phyloP scores from a whole-genome alignment of 495 filamentous ascomycete species.

The Neurospora sp. region DNA sequence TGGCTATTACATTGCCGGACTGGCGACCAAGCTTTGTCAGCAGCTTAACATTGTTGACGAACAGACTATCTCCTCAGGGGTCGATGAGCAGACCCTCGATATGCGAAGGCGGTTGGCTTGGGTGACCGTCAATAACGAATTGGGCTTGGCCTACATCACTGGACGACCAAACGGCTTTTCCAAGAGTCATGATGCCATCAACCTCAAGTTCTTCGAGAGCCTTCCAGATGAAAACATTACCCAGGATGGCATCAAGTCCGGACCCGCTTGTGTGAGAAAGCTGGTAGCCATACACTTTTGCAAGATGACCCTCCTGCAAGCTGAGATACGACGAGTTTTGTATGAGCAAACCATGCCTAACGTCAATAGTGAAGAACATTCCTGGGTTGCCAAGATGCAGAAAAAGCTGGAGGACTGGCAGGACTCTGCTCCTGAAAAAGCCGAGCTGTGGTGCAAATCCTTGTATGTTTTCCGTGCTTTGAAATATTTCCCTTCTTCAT shows the following conservation, averaged over 20 bases:
- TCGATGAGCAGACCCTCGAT: conserved; percentile 64
- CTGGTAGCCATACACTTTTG: conserved; percentile 84
- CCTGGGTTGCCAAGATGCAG: conserved; percentile 77
- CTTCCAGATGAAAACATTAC: conserved; percentile 75
- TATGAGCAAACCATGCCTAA: conserved; percentile 69
- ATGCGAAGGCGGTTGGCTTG: conserved; percentile 82
- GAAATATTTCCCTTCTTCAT: too few relatives aligned
- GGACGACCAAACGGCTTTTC: conserved; percentile 77
- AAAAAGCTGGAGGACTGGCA: conserved; percentile 66
- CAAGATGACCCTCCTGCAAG: conserved; percentile 79
- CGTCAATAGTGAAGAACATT: conserved; percentile 64
- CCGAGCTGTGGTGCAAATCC: conserved; percentile 35
- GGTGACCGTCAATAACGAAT: conserved; percentile 77
- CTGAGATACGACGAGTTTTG: conserved; percentile 72
- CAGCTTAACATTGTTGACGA: conserved; percentile 78
- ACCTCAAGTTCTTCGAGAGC: conserved; percentile 71
- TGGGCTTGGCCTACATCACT: conserved; percentile 74
- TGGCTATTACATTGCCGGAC: conserved; percentile 80
- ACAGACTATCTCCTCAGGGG: conserved; percentile 58
- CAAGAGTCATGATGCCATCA: conserved; percentile 64
- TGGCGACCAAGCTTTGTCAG: conserved; percentile 75
- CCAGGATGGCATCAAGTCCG: conserved; percentile 59
- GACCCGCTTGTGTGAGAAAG: conserved; percentile 63
- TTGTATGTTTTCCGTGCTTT: conserved; percentile 32
- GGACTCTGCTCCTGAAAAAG: conserved; percentile 33